Evolutionary conservation across 1,284 basidiomycete species (phyloP), one percentile per base, ranked within the genome.

Genomic region (Fomitopsis betulina): DNA sequence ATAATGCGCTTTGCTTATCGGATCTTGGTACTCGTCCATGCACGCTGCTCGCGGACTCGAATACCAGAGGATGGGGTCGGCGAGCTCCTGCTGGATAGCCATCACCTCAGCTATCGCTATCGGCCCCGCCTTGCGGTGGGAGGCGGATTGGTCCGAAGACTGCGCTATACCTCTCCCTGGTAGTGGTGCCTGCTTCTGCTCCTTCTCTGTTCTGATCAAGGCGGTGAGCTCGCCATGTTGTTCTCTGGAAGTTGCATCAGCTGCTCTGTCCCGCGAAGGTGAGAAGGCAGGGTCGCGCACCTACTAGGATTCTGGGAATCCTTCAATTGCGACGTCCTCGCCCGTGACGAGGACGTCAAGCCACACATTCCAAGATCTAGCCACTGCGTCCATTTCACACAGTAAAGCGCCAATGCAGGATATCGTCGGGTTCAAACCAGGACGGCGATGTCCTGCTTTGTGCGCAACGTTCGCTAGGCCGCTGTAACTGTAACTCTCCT

Each of bases 1-100:
- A 67, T 67, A 61, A 63, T 56, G 21, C 54, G 53, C 59, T 57
- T 64, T 64, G 60, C 58, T 63, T 66, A 67, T 67, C 66, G 63
- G 66, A 67, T 67, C 65, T 64, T 60, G 54, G 61, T 59, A 42
- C 56, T 60, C 60, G 60, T 59, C 61, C 58, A 53, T 37, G 49
- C 51, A 50, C 56, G 25, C 17, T 37, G 42, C 30, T 27, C 40
- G 53, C 54, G 49, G 47, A 32, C 21, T 45, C 42, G 42, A 25
- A 45, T 13, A n/a, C 42, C 19, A 21, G 25, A 25, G 25, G 23
- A 37, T 55, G 27, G 32, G 53, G 55, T 51, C 37, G 43, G 39
- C 19, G 54, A 32, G 57, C 32, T 33, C 42, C 54, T 60, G 52
- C 38, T 42, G 45, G 42, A 10, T 15, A 53, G 54, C 49, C 52